phyloP scores from a whole-genome alignment of 805 yeast genomes.

The Hanseniaspora lindneri region DNA sequence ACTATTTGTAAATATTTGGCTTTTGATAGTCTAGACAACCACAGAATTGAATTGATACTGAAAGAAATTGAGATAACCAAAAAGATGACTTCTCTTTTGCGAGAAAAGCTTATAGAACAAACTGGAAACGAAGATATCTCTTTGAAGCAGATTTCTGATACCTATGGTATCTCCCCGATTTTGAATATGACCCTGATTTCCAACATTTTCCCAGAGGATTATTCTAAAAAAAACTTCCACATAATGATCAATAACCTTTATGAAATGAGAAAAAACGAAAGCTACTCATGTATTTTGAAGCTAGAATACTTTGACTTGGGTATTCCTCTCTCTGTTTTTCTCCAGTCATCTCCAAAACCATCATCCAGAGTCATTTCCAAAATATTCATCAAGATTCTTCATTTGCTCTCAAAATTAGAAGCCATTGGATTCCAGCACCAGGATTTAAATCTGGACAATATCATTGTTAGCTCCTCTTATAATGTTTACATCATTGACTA shows the following conservation, averaged over 20 bases:
- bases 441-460: conserved; percentile 56
- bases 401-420: conserved; percentile 43
- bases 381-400: conserved; percentile 45
- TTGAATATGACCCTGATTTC: conserved; percentile 13
- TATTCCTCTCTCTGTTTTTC: conserved; percentile 15
- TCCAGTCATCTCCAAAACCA: conserved; percentile 28
- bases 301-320: conserved; percentile 28
- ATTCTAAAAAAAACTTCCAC: conserved; percentile 19
- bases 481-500: conserved; percentile 47
- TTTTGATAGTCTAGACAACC: conserved; percentile 12
- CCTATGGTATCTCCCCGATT: conserved; percentile 13
- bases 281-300: conserved; percentile 23
- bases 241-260: conserved; percentile 12
- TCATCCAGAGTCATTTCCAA: conserved; percentile 19
- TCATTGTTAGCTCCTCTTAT: conserved; percentile 34
- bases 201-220: conserved; percentile 17
- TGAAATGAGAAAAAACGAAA: neutral
- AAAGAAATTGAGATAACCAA: conserved; percentile 14
- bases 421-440: conserved; percentile 53
- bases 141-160: conserved; percentile 6
- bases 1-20: conserved; percentile 12
- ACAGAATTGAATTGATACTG: conserved; percentile 8
- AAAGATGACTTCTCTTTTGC: conserved; percentile 9
- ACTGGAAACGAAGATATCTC: neutral
- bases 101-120: conserved; percentile 7